phyloP scores from a whole-genome alignment of 176 grass and related monocot genomes.

The Eleusine indica region DNA sequence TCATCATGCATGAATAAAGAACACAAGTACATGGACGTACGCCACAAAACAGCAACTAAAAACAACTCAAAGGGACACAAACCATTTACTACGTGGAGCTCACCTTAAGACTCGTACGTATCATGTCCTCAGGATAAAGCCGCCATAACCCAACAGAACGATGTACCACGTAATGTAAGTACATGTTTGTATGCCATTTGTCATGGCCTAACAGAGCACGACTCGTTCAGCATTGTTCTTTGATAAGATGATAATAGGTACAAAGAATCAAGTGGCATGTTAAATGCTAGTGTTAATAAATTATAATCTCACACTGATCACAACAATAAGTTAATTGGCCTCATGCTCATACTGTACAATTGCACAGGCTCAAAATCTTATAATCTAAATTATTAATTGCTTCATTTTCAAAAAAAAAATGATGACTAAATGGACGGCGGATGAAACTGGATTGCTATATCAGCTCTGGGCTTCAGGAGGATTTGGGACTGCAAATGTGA shows the following conservation, averaged over 20 bases:
- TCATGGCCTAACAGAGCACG: background rate
- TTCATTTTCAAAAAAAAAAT: slow-evolving; percentile 2
- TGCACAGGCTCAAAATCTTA: slow-evolving; percentile 53
- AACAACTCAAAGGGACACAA: background rate
- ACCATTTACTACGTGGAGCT: background rate
- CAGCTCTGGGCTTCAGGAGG: background rate
- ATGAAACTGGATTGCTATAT: background rate
- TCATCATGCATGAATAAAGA: background rate
- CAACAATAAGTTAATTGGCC: slow-evolving; percentile 39
- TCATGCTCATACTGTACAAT: slow-evolving; percentile 56
- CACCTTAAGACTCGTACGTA: background rate
- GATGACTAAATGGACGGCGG: background rate
- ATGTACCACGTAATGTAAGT: background rate
- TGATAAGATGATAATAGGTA: background rate
- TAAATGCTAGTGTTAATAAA: slow-evolving; percentile 29
- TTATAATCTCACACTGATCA: slow-evolving; percentile 11
- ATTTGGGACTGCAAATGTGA: background rate
- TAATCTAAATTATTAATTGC: slow-evolving; percentile 10
- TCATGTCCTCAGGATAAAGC: background rate
- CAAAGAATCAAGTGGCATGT: background rate
- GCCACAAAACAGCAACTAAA: background rate
- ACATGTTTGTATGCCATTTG: background rate
- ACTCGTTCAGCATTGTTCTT: background rate
- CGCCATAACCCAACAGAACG: background rate
- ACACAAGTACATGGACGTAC: background rate